Base-by-base conservation (phyloP, 768 basidiomycete species). In the Cubamyces lactineus region DNA sequence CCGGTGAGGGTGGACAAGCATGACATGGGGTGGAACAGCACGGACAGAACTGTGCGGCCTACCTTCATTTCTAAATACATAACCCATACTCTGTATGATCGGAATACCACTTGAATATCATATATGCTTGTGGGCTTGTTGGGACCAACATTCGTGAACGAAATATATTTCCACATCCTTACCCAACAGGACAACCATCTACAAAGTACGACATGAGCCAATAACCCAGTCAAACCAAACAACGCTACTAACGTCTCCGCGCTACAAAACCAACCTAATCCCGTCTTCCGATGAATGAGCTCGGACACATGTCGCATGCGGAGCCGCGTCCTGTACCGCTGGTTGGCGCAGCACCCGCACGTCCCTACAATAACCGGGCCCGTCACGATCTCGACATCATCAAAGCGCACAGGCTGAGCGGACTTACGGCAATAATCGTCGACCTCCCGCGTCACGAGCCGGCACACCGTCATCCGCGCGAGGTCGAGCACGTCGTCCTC, bases 381-480 rank as follows among this genome's bases (percentile, higher is more conserved):
- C 41, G 59, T 38, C 16, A 45, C 34, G 17, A 47, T 39, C 13
- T 17, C 7, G 15, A 42, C 15, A 9, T 8, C 15, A 17, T 16
- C 16, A 16, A 11, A 39, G n/a, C 41, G 17, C 53, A n/a, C 53
- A 19, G 7, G 24, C 51, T 7, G 16, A 26, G 41, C 16, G 4
- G 34, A 79, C 84, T 74, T 69, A 87, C 86, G 76, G 66, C 85
- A 86, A 67, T 81, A 81, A 68, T 87, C 83, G 8, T 78, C 78
- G 28, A 53, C 46, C 11, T 75, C 66, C 41, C 73, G 70, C 55
- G 80, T 73, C 47, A 80, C 73, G 12, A 87, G 72, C 51, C 81
- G 74, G 66, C 85, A 86, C 24, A 74, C 69, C 0, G 82, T 80
- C 66, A 77, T 69, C 55, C 73, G 64, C 15, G 84, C 82, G 40